Evolutionary conservation across 352 stramenopile genomes (phyloP), one percentile per base, ranked within the genome.

Genomic region (Phytophthora syringae): DNA sequence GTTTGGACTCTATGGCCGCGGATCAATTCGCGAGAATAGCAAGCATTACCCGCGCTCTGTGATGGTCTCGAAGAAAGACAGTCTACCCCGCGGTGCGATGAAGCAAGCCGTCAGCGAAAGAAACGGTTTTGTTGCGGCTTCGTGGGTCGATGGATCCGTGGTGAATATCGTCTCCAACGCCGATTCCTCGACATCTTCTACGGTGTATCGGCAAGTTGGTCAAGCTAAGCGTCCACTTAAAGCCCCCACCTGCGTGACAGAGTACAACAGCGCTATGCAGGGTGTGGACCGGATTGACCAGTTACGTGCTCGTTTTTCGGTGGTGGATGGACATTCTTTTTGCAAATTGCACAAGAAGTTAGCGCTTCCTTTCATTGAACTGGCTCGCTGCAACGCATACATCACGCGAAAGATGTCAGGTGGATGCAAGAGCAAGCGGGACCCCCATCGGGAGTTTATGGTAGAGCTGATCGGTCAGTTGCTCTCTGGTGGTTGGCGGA

Each of bases 111-210:
- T 56, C 13, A 49, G 40, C 36, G 12, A 21, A 7, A 7, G 11
- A 0, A 49, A 49, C 4, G 25, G 39, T 1, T 49, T 49, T 39
- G 15, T 44, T 11, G 15, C 13, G 13, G 36, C 25, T 20, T 37
- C 24, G 3, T 51, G 44, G 44, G 44, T 37, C 3, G 24, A 37
- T 37, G 24, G 34, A 16, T 18, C 50, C 2, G 18, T 47, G 2
- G 50, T 56, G 12, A 56, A 45, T 25, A 24, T 56, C 7, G 34
- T 56, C 2, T 56, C 50, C n/a, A 54, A 54, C 12, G 30, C 48
- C 11, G 34, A 57, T 51, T 3, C n/a, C 4, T 36, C 24, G 1
- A 13, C 11, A 2, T 12, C 24, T 1, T 20, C 24, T 36, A 36
- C 24, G 10, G 44, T 51, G 12, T 37, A 37, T 22, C 44, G 44